Evolutionary conservation across 2,329 filamentous ascomycete genomes (phyloP), one percentile per base, ranked within the genome.

Genomic region (Aspergillus novofumigatus): DNA sequence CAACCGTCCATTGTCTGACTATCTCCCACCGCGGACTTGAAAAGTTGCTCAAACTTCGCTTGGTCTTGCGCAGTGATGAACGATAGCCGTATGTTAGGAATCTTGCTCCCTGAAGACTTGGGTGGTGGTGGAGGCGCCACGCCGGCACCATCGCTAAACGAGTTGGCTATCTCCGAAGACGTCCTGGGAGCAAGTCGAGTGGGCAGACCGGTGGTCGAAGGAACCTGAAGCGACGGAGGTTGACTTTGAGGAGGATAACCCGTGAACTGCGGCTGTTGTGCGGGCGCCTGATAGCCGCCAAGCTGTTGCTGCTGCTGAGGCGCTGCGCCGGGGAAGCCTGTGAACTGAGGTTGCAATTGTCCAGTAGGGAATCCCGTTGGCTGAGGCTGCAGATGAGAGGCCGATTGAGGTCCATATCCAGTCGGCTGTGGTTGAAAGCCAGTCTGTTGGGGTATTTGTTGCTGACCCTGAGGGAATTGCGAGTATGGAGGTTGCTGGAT

Each of bases 51-150:
- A 67, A 99, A 99, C 77, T 96, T 97, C 69, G 91, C 85, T 76
- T 99, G 94, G 71, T 99, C 94, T 68, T 89, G 86, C 26, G 91
- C 92, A 2, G 93, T 97, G 69, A 99, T 96, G 74, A 99, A 99
- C 3, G 92, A 96, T 59, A 99, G 78, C 51, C 94, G 85, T 63
- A 97, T 95, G 72, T 90, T 97, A 28, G 94, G 94, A 56, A 99
- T 97, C 78, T 89, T 94, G 65, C 84, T 87, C 11, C 82, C 77
- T 7, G 59, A 51, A 10, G 65, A 35, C 67, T 85, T 86, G 6
- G 88, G 82, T 62, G 88, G 85, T 67, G 88, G 83, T 11, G 86
- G 77, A 10, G 86, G 81, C 28, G 83, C 79, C 20, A 81, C 75
- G 25, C 80, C 75, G 11, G 73, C 75, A 56, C 69, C 70, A 62